Conservation (phyloP, 371 early-diverging fungal genomes). For the Mortierella sp. region DNA sequence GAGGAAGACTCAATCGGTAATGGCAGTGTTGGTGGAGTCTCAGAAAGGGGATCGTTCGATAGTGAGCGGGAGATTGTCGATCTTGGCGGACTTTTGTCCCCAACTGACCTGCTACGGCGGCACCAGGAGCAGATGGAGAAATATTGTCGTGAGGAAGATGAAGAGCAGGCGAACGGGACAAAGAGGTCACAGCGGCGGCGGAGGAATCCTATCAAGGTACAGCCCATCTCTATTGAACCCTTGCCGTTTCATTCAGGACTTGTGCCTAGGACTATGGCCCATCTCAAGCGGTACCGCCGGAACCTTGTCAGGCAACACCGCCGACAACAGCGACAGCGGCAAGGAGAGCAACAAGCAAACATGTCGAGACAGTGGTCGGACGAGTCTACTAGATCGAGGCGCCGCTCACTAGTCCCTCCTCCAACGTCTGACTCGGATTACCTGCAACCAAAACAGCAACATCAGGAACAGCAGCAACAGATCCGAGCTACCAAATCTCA, state of each 20-base stretch:
- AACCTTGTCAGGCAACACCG: constrained; percentile 19
- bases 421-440: neutral
- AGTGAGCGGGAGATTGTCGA: constrained; percentile 45
- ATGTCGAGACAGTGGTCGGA: neutral
- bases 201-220: constrained; percentile 44
- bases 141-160: constrained; percentile 17
- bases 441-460: neutral
- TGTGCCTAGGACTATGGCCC: constrained; percentile 35
- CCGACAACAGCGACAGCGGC: constrained; percentile 16
- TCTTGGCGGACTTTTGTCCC: constrained; percentile 22
- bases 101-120: constrained; percentile 24
- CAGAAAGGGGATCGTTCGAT: constrained; percentile 22
- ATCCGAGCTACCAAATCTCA: constrained; percentile 29
- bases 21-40: neutral
- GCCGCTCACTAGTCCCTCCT: neutral
- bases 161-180: neutral
- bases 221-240: constrained; percentile 49
- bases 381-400: neutral
- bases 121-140: constrained; percentile 32
- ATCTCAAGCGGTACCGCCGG: constrained; percentile 39
- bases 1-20: constrained; percentile 9
- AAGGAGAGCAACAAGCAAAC: neutral
- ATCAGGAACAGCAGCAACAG: neutral
- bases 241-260: constrained; percentile 47
- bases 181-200: neutral